A percentile compares a stretch with the other conserved stretches of the same genome.
phyloP scores from a whole-genome alignment of 805 yeast genomes.

The Saturnispora sekii region DNA sequence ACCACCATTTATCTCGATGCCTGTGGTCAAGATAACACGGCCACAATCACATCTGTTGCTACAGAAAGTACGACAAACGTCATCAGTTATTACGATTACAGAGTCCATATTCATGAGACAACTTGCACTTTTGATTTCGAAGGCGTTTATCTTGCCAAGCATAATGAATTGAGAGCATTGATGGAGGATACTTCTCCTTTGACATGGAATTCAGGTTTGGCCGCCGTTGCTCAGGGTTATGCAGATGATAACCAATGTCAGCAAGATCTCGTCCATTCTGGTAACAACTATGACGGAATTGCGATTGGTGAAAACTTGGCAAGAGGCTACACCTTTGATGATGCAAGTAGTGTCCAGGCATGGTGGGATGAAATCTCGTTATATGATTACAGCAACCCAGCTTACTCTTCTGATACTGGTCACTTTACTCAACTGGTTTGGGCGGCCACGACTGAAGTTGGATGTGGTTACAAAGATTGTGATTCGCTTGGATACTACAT shows the following conservation, averaged over 20 bases:
- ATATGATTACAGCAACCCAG: constrained; percentile 45
- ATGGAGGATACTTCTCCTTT: constrained; percentile 41
- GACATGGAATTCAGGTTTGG: constrained; percentile 46
- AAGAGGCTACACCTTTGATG: constrained; percentile 43
- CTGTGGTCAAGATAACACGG: constrained; percentile 7
- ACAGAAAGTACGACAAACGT: neutral
- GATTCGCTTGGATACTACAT: constrained; percentile 40
- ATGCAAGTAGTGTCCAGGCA: constrained; percentile 53
- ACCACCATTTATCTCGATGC: neutral
- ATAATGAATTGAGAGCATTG: constrained; percentile 46
- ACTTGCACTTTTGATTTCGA: constrained; percentile 27
- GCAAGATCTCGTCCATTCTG: constrained; percentile 52
- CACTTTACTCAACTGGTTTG: constrained; percentile 81
- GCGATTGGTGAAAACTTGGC: constrained; percentile 70
- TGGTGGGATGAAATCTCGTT: constrained; percentile 61
- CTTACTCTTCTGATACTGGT: constrained; percentile 44
- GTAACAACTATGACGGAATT: constrained; percentile 38
- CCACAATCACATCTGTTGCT: neutral
- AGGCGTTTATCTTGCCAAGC: constrained; percentile 42
- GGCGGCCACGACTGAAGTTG: constrained; percentile 50
- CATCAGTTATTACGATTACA: neutral
- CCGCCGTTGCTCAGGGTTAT: constrained; percentile 44
- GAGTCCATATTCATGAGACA: constrained; percentile 4
- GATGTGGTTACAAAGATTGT: constrained; percentile 67
- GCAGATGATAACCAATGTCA: constrained; percentile 49